Evolutionary conservation across 78 protist species (phyloP).

Genomic region (Corallochytrium limacisporum): DNA sequence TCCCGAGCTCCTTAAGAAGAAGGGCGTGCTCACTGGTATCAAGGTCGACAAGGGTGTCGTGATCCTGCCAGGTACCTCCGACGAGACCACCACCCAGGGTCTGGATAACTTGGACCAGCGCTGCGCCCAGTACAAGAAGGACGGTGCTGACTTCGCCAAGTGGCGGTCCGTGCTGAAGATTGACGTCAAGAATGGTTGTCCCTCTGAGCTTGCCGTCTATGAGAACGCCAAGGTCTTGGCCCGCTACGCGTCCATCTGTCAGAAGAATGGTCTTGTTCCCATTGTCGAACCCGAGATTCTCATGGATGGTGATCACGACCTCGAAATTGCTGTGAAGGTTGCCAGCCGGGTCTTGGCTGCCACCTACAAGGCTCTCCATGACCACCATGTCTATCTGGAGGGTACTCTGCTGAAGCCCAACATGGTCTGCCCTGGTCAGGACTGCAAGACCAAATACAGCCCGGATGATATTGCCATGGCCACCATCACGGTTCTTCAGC

Average conservation of each 20-base stretch:
- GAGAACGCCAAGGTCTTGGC: conserved; percentile 78
- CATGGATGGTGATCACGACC: conserved; percentile 61
- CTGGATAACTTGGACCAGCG: conserved; percentile 68
- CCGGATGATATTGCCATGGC: conserved; percentile 51
- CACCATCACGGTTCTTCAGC: conserved; percentile 64
- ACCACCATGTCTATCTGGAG: conserved; percentile 40
- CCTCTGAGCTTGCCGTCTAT: conserved; percentile 53
- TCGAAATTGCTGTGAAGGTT: conserved; percentile 25
- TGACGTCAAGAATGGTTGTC: conserved; percentile 27
- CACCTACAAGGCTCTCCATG: conserved; percentile 38
- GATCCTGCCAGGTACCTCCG: conserved; percentile 43
- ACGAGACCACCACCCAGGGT: conserved; percentile 77
- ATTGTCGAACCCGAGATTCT: conserved; percentile 88
- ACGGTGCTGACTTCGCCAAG: conserved; percentile 92
- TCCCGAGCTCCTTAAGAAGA: conserved; percentile 32
- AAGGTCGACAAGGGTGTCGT: conserved; percentile 65
- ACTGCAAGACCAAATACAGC: conserved; percentile 10
- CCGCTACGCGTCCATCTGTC: conserved; percentile 80
- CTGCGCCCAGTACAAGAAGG: conserved; percentile 57
- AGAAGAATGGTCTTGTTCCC: conserved; percentile 82
- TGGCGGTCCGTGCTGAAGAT: conserved; percentile 70
- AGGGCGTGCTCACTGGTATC: conserved; percentile 73
- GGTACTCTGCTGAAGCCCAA: conserved; percentile 81
- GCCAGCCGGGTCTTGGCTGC: conserved; percentile 44
- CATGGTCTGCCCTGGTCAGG: conserved; percentile 71